These are phyloP conservation scores for Malassezia arunalokei DNA, from an alignment of 1,284 basidiomycete genomes.

Conservation along the genomic window DNA sequence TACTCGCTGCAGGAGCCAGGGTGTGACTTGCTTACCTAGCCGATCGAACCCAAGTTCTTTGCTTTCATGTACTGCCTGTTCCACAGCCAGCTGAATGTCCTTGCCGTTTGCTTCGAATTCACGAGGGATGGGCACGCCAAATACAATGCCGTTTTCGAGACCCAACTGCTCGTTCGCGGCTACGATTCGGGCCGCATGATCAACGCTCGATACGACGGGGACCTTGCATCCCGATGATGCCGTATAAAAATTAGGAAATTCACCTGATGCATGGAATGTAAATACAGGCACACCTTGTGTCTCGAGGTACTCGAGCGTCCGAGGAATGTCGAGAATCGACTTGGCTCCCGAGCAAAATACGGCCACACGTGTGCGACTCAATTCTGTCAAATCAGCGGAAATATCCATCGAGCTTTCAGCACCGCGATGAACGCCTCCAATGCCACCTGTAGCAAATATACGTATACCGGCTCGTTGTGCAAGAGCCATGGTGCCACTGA, in stretches of 20 bases:
- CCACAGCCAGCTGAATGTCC: conserved; percentile 65
- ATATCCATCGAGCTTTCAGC: conserved; percentile 71
- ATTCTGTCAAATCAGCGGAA: conserved; percentile 40
- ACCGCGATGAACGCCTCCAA: conserved; percentile 83
- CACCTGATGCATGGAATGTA: conserved; percentile 58
- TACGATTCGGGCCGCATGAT: conserved; percentile 25
- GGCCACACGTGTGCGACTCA: conserved; percentile 46
- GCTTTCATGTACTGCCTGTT: conserved; percentile 72
- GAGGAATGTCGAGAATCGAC: conserved; percentile 81
- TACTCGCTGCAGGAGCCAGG: conserved; percentile 80
- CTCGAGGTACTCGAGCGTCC: conserved; percentile 90
- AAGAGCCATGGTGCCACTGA: conserved; percentile 59
- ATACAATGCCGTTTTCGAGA: conserved; percentile 49
- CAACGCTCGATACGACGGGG: conserved; percentile 20
- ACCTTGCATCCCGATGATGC: conserved; percentile 72
- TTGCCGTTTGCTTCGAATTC: conserved; percentile 59
- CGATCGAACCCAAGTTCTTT: conserved; percentile 67
- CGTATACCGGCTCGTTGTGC: conserved; percentile 40
- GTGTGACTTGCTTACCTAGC: conserved; percentile 81
- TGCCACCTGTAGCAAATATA: conserved; percentile 48
- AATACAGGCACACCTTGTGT: conserved; percentile 87
- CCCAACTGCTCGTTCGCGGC: conserved; percentile 58
- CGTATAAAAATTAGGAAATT: conserved; percentile 88
- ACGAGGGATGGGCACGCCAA: conserved; percentile 81
- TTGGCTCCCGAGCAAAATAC: conserved; percentile 90